These are phyloP conservation scores for Phaeosphaeriaceae sp. DNA, from an alignment of 2,329 filamentous ascomycete genomes.

Conservation along the genomic window DNA sequence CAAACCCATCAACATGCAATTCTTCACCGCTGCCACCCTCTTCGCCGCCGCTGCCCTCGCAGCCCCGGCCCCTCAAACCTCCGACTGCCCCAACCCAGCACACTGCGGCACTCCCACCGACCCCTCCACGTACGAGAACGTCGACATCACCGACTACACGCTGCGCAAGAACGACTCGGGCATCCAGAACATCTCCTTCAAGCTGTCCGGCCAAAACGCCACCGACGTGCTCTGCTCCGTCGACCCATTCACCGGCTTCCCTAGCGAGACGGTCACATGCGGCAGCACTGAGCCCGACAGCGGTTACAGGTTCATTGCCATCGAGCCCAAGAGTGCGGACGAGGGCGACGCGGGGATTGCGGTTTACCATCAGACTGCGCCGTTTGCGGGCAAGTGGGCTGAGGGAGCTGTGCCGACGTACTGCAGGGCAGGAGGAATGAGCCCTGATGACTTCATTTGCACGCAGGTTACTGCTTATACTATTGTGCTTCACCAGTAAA, in stretches of 20 bases:
- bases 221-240: constrained; percentile 18
- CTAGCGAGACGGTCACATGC: constrained; percentile 21
- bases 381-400: constrained; percentile 16
- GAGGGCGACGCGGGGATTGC: constrained; percentile 12
- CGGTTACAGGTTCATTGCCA: constrained; percentile 24
- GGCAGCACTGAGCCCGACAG: constrained; percentile 12
- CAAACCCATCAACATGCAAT: constrained; percentile 21
- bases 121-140: constrained; percentile 25
- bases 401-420: constrained; percentile 20
- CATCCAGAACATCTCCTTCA: constrained; percentile 28
- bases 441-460: constrained; percentile 26
- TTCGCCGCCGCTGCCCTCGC: constrained; percentile 27
- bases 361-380: constrained; percentile 26
- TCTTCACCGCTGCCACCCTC: constrained; percentile 26
- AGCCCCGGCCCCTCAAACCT: constrained; percentile 25
- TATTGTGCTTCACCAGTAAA: constrained; percentile 12
- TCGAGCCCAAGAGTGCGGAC: constrained; percentile 10
- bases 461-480: constrained; percentile 19
- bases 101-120: constrained; percentile 18
- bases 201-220: constrained; percentile 26
- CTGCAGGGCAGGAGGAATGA: constrained; percentile 31
- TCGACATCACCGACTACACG: constrained; percentile 26
- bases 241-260: constrained; percentile 15
- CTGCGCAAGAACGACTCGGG: constrained; percentile 26
- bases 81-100: constrained; percentile 32